These are phyloP conservation scores for Amylostereum areolatum DNA, from an alignment of 1,284 basidiomycete species.

Conservation along the genomic window DNA sequence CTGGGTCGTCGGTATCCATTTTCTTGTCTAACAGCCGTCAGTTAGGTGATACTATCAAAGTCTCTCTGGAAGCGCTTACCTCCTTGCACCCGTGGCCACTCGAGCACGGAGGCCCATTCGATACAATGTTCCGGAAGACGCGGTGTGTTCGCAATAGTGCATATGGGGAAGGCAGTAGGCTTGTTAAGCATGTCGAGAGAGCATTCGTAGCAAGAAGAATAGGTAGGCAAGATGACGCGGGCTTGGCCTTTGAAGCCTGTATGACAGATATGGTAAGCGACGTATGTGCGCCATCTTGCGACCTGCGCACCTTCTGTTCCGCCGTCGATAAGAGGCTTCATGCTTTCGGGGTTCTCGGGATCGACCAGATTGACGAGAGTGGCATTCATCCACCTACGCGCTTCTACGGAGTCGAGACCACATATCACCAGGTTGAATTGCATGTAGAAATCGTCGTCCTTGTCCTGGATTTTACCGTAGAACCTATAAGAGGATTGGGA, in stretches of 20 bases:
- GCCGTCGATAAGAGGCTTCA: conserved; percentile 98
- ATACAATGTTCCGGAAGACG: conserved; percentile 98
- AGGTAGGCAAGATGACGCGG: conserved; percentile 92
- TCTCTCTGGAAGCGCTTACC: conserved; percentile 39
- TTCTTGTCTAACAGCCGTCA: conserved; percentile 67
- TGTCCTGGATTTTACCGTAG: conserved; percentile 98
- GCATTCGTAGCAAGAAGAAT: conserved; percentile 98
- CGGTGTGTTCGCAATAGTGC: conserved; percentile 98
- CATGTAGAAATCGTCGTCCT: conserved; percentile 93
- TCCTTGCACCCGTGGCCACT: conserved; percentile 92
- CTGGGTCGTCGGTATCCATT: conserved; percentile 93
- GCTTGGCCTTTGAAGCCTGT: conserved; percentile 98
- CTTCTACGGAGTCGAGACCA: conserved; percentile 96
- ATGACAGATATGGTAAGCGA: conserved; percentile 8
- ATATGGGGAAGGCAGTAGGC: conserved; percentile 95
- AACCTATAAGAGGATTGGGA: conserved; percentile 49
- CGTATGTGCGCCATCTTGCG: background rate
- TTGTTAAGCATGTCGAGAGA: conserved; percentile 98
- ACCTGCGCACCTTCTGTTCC: conserved; percentile 85
- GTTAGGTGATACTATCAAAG: background rate
- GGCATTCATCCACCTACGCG: conserved; percentile 97
- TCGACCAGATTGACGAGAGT: conserved; percentile 95
- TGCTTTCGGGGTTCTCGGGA: conserved; percentile 81
- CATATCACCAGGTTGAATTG: conserved; percentile 97
- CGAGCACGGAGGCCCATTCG: conserved; percentile 99